Evolutionary conservation across 2,329 filamentous ascomycete species (phyloP).

Genomic region (Cladosporium sp.): DNA sequence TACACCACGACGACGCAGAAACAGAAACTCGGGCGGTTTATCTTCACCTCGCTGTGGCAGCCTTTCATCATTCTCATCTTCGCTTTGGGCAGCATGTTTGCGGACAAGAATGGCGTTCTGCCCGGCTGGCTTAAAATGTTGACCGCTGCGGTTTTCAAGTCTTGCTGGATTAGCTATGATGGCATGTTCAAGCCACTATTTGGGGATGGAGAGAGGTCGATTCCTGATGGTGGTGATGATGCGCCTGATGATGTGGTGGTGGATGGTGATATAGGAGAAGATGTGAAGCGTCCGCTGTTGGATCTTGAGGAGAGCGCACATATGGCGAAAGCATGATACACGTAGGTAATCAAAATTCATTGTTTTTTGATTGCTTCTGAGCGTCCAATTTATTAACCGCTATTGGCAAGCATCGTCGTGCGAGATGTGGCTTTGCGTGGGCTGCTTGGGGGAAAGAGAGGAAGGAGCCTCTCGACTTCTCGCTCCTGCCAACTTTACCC

Average conservation of each 20-base stretch:
- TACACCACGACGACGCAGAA: slow-evolving; percentile 65
- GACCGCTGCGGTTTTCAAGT: slow-evolving; percentile 50
- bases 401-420: no score
- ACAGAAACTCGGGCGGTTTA: slow-evolving; percentile 61
- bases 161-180: slow-evolving; percentile 65
- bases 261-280: background rate
- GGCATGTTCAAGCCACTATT: slow-evolving; percentile 61
- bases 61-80: slow-evolving; percentile 56
- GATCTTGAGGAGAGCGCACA: slow-evolving; percentile 1
- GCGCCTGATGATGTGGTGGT: background rate
- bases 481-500: slow-evolving; percentile 3
- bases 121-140: slow-evolving; percentile 63
- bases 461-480: background rate
- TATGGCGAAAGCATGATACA: slow-evolving; percentile 8
- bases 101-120: slow-evolving; percentile 62
- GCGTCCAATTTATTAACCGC: no score
- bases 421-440: no score
- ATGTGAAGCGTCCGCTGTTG: background rate
- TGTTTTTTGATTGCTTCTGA: no score
- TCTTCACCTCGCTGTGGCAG: slow-evolving; percentile 59
- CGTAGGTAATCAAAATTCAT: no score
- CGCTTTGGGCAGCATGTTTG: slow-evolving; percentile 46
- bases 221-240: slow-evolving; percentile 27
- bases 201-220: slow-evolving; percentile 78
- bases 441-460: background rate